Base-by-base conservation (phyloP, 176 grass and related monocot species). In the Bonia amplexicaulis region DNA sequence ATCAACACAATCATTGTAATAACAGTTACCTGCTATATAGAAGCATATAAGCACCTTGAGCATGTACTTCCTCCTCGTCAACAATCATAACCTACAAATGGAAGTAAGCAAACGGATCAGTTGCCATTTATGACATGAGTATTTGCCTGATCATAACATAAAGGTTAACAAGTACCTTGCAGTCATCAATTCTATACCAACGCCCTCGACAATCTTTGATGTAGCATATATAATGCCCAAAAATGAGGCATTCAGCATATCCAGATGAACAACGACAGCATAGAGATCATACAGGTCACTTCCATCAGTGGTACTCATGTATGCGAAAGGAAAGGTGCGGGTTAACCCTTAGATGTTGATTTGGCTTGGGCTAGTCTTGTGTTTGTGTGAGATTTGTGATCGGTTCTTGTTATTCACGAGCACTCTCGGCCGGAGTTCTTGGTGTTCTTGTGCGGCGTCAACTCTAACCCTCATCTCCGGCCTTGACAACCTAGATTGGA, bases 191-290 rank as follows among this genome's bases (percentile, higher is more conserved):
- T 78, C 85, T 90, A 61, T 90, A 94, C 97, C 97, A 99, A 41
- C 49, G 77, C 39, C 88, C 93, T 80, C 68, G 73, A 60, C 68
- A 82, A 72, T 85, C 85, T 92, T 94, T 99, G 45, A 89, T 96
- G 72, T 91, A 99, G 80, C 97, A 99, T 91, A 99, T 92, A 86
- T 99, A 99, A 70, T 99, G 97, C 6, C 97, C 97, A 99, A 99
- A 88, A 94, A 99, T 61, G 97, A 96, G 25, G 97, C 88, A 88
- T 99, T 99, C 45, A 99, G 84, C 97, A 99, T 94, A 88, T 99
- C 97, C 84, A 99, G 76, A 78, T 99, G 97, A 72, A 99, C 97
- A 66, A 96, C 93, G 16, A 99, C 93, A 88, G 91, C 93, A 94
- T 99, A 99, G 9, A 99, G 88, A 86, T 88, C 76, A 91, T 96